Conservation (phyloP, 768 basidiomycete species). For the Amanita fuliginea region DNA sequence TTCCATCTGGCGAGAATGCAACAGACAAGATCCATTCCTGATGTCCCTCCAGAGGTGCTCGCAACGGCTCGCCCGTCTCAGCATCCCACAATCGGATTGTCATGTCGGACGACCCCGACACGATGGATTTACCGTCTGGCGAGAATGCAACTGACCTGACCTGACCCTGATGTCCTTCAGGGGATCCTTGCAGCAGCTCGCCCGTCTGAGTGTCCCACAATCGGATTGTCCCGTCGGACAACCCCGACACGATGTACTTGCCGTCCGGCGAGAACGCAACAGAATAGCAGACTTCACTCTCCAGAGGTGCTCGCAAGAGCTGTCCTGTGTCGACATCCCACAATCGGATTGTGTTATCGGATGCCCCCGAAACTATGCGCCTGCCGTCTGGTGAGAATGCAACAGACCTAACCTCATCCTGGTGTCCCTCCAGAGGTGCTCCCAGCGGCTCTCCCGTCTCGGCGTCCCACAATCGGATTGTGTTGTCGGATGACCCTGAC, state of each 20-base stretch:
- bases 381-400: neutral
- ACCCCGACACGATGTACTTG: no score
- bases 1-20: no score
- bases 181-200: no score
- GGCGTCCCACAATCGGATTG: no score
- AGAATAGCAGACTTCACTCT: no score
- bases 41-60: constrained; percentile 18
- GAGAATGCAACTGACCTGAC: constrained; percentile 4
- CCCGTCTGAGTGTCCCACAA: neutral
- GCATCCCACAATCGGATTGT: constrained; percentile 5
- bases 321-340: no score
- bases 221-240: neutral
- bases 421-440: no score
- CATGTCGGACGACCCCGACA: constrained; percentile 14
- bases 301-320: no score
- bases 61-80: constrained; percentile 17
- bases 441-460: no score
- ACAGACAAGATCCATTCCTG: constrained; percentile 6
- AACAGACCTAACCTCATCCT: neutral
- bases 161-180: neutral
- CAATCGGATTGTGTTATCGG: no score
- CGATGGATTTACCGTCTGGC: constrained; percentile 7
- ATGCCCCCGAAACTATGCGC: no score
- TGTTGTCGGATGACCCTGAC: neutral
- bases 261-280: no score